These are phyloP conservation scores for Mimosa bimucronata DNA, from an alignment of 306 rosid species.

Conservation along the genomic window DNA sequence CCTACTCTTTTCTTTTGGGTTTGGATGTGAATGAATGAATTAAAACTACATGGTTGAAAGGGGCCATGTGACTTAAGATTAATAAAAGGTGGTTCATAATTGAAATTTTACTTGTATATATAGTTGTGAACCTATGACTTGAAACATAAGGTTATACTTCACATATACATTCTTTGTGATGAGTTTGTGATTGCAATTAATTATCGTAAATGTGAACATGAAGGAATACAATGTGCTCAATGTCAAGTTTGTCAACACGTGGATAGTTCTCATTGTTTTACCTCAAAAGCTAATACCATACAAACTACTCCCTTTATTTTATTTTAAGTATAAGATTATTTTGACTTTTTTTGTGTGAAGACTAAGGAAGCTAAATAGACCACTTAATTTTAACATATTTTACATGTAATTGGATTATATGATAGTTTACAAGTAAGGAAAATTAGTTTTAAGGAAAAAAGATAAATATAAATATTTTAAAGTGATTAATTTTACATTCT, in stretches of 20 bases:
- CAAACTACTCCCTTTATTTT: no score
- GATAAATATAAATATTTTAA: no score
- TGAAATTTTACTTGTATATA: conserved; percentile 21
- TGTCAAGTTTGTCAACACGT: background rate
- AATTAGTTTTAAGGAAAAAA: no score
- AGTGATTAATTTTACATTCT: no score
- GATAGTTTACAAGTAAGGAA: no score
- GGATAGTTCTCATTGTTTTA: conserved; percentile 1
- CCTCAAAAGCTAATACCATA: conserved; percentile 7
- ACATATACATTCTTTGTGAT: background rate
- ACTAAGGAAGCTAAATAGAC: no score
- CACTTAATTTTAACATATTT: no score
- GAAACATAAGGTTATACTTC: conserved; percentile 1
- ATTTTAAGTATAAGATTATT: no score
- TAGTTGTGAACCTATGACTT: conserved; percentile 17
- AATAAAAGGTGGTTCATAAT: conserved; percentile 4
- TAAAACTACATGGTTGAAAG: background rate
- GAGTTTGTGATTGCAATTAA: background rate
- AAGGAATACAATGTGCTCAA: conserved; percentile 1
- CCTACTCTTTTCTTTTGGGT: background rate
- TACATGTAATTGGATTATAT: no score
- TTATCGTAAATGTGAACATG: conserved; percentile 17
- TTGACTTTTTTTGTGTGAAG: no score
- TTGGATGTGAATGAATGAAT: background rate
- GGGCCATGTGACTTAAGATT: conserved; percentile 10